Evolutionary conservation across 768 basidiomycete species (phyloP).

Genomic region (Dacryopinax spathularia): DNA sequence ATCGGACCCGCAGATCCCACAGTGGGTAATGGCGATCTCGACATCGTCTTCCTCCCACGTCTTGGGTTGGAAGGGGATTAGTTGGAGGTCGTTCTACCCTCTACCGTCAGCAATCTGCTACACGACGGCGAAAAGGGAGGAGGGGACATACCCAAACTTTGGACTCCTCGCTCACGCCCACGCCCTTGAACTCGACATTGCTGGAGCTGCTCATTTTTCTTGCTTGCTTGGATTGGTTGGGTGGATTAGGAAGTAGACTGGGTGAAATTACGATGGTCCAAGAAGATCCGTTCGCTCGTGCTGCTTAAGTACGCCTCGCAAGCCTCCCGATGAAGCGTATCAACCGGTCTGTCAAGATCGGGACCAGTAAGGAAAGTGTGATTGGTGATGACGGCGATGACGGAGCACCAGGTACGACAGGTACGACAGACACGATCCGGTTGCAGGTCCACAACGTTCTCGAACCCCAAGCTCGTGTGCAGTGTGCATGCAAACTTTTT

Average conservation of each 20-base stretch:
- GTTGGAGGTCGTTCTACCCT: background rate
- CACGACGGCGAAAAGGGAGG: background rate
- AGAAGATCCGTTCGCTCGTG: too few relatives aligned
- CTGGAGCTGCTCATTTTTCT: background rate
- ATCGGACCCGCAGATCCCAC: background rate
- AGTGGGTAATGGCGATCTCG: background rate
- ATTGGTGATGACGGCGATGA: too few relatives aligned
- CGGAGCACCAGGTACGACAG: too few relatives aligned
- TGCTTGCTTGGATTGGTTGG: background rate
- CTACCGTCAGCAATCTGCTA: background rate
- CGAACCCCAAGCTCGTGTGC: too few relatives aligned
- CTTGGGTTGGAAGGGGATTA: background rate
- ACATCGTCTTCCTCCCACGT: background rate
- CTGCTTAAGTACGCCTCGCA: too few relatives aligned
- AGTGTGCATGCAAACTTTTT: too few relatives aligned
- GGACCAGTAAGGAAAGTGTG: too few relatives aligned
- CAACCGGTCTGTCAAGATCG: too few relatives aligned
- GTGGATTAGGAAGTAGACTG: too few relatives aligned
- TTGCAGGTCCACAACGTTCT: too few relatives aligned
- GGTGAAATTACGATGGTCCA: background rate
- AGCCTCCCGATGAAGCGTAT: too few relatives aligned
- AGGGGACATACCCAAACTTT: background rate
- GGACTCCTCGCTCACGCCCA: background rate
- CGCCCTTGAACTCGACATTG: background rate
- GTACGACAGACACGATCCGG: too few relatives aligned